Conservation (phyloP, 805 yeast species). For the Debaryomyces prosopidis region DNA sequence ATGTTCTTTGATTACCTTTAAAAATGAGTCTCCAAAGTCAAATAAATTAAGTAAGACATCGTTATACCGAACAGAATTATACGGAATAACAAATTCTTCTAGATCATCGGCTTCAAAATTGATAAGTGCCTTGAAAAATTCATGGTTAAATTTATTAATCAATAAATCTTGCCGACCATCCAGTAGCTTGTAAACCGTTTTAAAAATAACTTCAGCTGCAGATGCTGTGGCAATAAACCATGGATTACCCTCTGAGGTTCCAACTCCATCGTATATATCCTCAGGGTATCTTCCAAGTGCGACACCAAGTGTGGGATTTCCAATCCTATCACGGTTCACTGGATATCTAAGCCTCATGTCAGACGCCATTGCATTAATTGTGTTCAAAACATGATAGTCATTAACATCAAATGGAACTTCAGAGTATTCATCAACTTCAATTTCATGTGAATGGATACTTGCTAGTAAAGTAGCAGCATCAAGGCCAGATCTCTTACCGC, state of each 20-base stretch:
- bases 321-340: constrained; percentile 52
- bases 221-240: constrained; percentile 84
- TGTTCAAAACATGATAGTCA: constrained; percentile 58
- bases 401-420: constrained; percentile 64
- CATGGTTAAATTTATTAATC: constrained; percentile 29
- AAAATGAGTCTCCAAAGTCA: constrained; percentile 65
- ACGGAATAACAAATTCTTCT: constrained; percentile 28
- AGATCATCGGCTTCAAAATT: constrained; percentile 22
- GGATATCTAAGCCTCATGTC: constrained; percentile 80
- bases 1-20: constrained; percentile 58
- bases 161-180: constrained; percentile 43
- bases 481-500: constrained; percentile 62
- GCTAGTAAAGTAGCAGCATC: constrained; percentile 75
- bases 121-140: constrained; percentile 34
- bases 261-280: constrained; percentile 79
- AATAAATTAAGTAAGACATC: constrained; percentile 48
- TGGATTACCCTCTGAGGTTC: constrained; percentile 80
- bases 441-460: constrained; percentile 47
- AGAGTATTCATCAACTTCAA: constrained; percentile 32
- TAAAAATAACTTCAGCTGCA: constrained; percentile 64
- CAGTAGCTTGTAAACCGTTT: constrained; percentile 48
- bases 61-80: constrained; percentile 45
- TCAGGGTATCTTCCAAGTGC: constrained; percentile 93
- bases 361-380: constrained; percentile 59
- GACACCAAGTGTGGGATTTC: constrained; percentile 44